Conservation (phyloP, 257 asterid genomes). For the Fraxinus pennsylvanica region DNA sequence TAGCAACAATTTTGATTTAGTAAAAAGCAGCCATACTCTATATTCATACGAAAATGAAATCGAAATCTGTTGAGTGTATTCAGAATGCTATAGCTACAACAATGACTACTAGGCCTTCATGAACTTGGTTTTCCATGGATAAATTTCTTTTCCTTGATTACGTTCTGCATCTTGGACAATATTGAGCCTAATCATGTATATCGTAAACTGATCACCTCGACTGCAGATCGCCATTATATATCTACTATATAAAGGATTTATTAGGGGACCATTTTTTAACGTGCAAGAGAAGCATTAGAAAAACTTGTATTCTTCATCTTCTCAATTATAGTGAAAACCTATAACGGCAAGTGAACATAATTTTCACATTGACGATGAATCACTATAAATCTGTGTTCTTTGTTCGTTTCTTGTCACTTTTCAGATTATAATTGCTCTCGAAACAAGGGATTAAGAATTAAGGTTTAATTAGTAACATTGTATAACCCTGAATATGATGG, state of each 20-base stretch:
- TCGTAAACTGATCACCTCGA: no score
- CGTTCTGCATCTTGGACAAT: neutral
- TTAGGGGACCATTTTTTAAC: no score
- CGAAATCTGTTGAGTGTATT: neutral
- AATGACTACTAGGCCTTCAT: neutral
- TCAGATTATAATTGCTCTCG: neutral
- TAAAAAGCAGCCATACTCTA: neutral
- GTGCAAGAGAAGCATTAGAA: no score
- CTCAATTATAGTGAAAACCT: no score
- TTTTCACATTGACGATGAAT: neutral
- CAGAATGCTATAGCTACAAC: neutral
- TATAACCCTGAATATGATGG: conserved; percentile 1
- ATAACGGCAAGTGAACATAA: neutral
- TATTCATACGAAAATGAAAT: neutral
- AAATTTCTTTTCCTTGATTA: no score
- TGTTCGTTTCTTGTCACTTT: neutral
- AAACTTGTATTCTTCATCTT: neutral
- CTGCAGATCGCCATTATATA: no score
- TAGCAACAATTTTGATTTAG: neutral
- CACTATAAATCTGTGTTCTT: neutral
- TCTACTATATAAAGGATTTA: no score
- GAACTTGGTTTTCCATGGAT: neutral
- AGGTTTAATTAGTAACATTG: neutral
- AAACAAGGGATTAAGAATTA: neutral
- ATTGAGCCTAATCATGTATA: no score